phyloP scores from a whole-genome alignment of 2,329 filamentous ascomycete genomes.

The Trichoderma gracile region DNA sequence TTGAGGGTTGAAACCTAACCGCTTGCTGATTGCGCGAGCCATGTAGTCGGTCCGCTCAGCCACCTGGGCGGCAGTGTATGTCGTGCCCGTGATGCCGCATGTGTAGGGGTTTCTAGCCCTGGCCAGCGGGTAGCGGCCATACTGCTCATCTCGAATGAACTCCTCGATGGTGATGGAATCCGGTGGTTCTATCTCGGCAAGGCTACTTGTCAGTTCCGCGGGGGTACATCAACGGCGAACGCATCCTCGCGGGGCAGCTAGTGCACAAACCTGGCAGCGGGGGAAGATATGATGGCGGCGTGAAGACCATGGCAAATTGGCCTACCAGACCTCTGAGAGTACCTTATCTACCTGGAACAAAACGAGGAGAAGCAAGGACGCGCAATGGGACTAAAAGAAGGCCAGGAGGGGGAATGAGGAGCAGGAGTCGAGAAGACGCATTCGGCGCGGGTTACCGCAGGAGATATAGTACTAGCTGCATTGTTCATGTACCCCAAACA shows the following conservation, averaged over 20 bases:
- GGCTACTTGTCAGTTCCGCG: neutral
- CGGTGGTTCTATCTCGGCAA: slow-evolving; percentile 54
- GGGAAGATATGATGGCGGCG: slow-evolving; percentile 57
- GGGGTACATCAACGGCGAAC: slow-evolving; percentile 5
- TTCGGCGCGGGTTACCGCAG: neutral
- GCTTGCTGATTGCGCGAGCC: slow-evolving; percentile 66
- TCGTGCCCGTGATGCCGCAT: slow-evolving; percentile 71
- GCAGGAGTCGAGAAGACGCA: neutral
- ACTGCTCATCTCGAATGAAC: slow-evolving; percentile 72
- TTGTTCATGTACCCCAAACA: neutral
- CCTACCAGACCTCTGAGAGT: neutral
- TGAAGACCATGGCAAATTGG: slow-evolving; percentile 53
- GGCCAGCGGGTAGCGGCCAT: slow-evolving; percentile 65
- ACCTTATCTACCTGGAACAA: too few species aligned
- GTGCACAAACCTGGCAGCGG: slow-evolving; percentile 43
- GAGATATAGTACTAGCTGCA: neutral
- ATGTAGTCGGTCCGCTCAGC: slow-evolving; percentile 66
- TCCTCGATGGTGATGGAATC: slow-evolving; percentile 73
- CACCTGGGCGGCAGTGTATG: slow-evolving; percentile 64
- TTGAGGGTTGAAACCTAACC: slow-evolving; percentile 70
- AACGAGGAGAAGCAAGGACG: neutral
- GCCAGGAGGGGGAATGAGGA: neutral
- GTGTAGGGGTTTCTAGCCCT: slow-evolving; percentile 71
- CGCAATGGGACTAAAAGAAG: neutral
- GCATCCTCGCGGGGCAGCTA: neutral